Evolutionary conservation across 495 filamentous ascomycete species (phyloP).

Genomic region (Lepraria neglecta): DNA sequence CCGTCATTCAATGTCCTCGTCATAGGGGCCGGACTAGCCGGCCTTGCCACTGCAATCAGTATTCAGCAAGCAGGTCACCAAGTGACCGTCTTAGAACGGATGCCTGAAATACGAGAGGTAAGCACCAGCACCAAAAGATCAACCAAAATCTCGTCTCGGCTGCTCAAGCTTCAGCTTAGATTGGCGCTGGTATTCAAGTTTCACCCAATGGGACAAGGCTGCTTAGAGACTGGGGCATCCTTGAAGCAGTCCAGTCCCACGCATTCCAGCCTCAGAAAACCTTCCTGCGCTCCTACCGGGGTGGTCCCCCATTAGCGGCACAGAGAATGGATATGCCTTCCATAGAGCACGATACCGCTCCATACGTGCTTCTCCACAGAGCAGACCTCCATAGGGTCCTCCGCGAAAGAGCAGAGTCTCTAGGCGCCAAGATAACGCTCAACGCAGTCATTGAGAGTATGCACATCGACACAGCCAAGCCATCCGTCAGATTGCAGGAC

Average conservation of each 20-base stretch:
- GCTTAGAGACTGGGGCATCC: constrained; percentile 47
- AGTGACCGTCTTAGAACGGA: constrained; percentile 43
- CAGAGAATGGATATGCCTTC: constrained; percentile 30
- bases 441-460: constrained; percentile 38
- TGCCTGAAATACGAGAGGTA: constrained; percentile 40
- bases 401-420: constrained; percentile 42
- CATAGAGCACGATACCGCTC: constrained; percentile 34
- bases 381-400: constrained; percentile 50
- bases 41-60: constrained; percentile 44
- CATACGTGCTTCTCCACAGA: constrained; percentile 46
- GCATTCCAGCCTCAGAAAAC: constrained; percentile 47
- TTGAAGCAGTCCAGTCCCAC: constrained; percentile 35
- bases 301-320: constrained; percentile 46
- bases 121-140: constrained; percentile 36
- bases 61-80: constrained; percentile 36
- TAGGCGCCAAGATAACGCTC: constrained; percentile 47
- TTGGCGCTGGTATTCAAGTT: constrained; percentile 54
- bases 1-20: too few species aligned
- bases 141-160: too few species aligned
- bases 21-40: constrained; percentile 27
- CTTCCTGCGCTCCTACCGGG: constrained; percentile 52
- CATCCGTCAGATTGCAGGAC: constrained; percentile 32
- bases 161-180: constrained; percentile 21
- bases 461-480: constrained; percentile 38
- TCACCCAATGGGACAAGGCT: constrained; percentile 47